These are phyloP conservation scores for Aureobasidium pullulans DNA, from an alignment of 2,329 filamentous ascomycete genomes.

Conservation along the genomic window DNA sequence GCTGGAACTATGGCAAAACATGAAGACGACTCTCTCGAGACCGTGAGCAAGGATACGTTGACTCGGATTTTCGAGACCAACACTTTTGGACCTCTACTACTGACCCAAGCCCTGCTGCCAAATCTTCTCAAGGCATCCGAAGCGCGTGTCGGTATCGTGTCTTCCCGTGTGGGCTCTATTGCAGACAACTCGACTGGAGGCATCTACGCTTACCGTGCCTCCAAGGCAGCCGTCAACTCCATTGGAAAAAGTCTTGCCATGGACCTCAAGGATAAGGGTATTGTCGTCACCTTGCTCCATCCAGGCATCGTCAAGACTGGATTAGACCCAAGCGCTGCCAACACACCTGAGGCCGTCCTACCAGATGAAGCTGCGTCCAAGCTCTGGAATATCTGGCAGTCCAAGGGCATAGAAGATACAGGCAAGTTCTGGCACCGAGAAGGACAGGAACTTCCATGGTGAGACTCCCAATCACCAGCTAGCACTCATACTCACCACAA, in stretches of 20 bases:
- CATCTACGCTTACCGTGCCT: slow-evolving; percentile 37
- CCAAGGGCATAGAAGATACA: slow-evolving; percentile 34
- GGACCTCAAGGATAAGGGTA: slow-evolving; percentile 33
- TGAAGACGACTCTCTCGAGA: slow-evolving; percentile 29
- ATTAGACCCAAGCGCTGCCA: slow-evolving; percentile 22
- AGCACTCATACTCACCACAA: no score
- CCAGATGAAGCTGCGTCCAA: slow-evolving; percentile 38
- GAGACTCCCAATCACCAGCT: no score
- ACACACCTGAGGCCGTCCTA: slow-evolving; percentile 33
- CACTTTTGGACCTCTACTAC: slow-evolving; percentile 32
- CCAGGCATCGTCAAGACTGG: slow-evolving; percentile 37
- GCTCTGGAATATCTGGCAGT: slow-evolving; percentile 34
- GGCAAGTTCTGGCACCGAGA: slow-evolving; percentile 40
- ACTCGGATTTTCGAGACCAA: slow-evolving; percentile 36
- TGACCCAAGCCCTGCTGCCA: slow-evolving; percentile 34
- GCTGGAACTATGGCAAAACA: slow-evolving; percentile 29
- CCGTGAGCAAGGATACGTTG: slow-evolving; percentile 25
- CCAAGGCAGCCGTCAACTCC: slow-evolving; percentile 39
- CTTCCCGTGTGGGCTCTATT: slow-evolving; percentile 37
- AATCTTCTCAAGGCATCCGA: slow-evolving; percentile 28
- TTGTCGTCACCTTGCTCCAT: slow-evolving; percentile 37
- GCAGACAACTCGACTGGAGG: slow-evolving; percentile 36
- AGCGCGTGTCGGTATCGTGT: slow-evolving; percentile 36
- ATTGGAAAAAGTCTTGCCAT: slow-evolving; percentile 38
- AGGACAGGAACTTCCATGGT: slow-evolving; percentile 36